Percentiles rank a stretch among this genome's conserved stretches.
Evolutionary conservation across 2,329 filamentous ascomycete genomes (phyloP).

Genomic region (Cladosporium sp.): DNA sequence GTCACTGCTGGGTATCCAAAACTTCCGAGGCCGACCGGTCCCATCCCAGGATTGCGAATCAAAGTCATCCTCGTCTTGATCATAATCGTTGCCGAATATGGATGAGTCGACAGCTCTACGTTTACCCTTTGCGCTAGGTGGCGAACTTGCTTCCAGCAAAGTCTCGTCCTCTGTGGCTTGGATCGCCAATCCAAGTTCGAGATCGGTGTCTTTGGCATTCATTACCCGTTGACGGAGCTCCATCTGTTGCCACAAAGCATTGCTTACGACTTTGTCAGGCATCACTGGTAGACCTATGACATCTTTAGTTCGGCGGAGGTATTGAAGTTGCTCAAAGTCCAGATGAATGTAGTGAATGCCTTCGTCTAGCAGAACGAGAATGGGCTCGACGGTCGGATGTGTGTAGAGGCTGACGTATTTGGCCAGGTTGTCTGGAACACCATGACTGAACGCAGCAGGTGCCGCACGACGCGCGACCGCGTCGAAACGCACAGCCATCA

Average conservation of each 20-base stretch:
- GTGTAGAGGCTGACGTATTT: conserved; percentile 55
- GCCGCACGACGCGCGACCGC: conserved; percentile 48
- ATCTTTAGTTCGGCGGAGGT: conserved; percentile 53
- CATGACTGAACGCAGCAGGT: conserved; percentile 22
- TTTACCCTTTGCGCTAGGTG: conserved; percentile 45
- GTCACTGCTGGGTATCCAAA: conserved; percentile 58
- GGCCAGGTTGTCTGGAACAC: conserved; percentile 47
- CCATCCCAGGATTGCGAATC: conserved; percentile 55
- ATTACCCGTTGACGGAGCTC: conserved; percentile 57
- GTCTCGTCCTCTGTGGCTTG: conserved; percentile 39
- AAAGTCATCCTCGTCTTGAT: conserved; percentile 33
- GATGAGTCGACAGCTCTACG: conserved; percentile 34
- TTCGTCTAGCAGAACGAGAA: conserved; percentile 58
- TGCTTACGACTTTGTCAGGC: conserved; percentile 56
- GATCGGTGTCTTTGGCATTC: conserved; percentile 52
- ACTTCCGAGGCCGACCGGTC: conserved; percentile 56
- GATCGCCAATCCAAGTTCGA: conserved; percentile 55
- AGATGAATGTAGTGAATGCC: conserved; percentile 62
- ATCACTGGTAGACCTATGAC: conserved; percentile 56
- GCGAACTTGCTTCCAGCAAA: conserved; percentile 18
- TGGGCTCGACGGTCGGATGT: conserved; percentile 54
- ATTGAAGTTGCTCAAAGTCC: conserved; percentile 59
- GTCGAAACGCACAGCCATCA: conserved; percentile 56
- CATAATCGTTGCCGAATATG: conserved; percentile 19
- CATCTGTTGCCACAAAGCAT: conserved; percentile 59